These are phyloP conservation scores for Chaetomium olivaceum DNA, from an alignment of 2,329 filamentous ascomycete species.

Conservation along the genomic window DNA sequence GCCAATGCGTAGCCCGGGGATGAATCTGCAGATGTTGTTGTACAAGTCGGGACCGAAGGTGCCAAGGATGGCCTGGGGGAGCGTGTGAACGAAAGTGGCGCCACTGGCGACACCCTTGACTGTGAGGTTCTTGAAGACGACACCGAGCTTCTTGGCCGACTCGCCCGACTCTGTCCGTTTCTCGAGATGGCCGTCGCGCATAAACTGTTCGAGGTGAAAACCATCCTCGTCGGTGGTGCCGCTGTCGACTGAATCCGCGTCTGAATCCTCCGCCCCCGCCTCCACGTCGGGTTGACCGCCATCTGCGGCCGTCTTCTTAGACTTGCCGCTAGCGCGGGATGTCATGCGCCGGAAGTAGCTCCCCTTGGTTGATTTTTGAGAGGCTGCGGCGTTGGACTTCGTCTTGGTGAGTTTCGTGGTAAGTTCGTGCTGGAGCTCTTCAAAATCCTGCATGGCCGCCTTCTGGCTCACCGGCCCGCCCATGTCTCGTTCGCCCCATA, in stretches of 20 bases:
- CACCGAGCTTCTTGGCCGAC: conserved; percentile 75
- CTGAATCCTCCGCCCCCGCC: conserved; percentile 36
- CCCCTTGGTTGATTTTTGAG: conserved; percentile 20
- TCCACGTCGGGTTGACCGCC: conserved; percentile 31
- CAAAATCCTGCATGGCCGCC: conserved; percentile 32
- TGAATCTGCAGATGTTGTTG: conserved; percentile 51
- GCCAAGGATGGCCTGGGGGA: conserved; percentile 72
- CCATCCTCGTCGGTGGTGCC: conserved; percentile 52
- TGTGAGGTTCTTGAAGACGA: conserved; percentile 73
- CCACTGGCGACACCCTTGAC: conserved; percentile 70
- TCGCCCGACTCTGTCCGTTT: conserved; percentile 63
- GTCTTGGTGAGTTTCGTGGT: conserved; percentile 19
- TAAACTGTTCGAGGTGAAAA: conserved; percentile 69
- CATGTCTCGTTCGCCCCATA: conserved; percentile 33
- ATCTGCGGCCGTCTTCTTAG: conserved; percentile 9
- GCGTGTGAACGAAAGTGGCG: conserved; percentile 55
- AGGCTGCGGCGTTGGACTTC: conserved; percentile 24
- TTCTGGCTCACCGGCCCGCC: conserved; percentile 32
- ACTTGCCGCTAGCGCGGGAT: conserved; percentile 24
- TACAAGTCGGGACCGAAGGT: conserved; percentile 83
- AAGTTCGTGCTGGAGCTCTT: conserved; percentile 30
- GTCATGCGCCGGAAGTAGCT: conserved; percentile 28
- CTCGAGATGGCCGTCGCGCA: conserved; percentile 74
- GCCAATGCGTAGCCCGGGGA: conserved; percentile 37
- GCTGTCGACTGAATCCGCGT: conserved; percentile 29